Evolutionary conservation across 2,329 filamentous ascomycete species (phyloP).

Genomic region (Fusarium caatingaense): DNA sequence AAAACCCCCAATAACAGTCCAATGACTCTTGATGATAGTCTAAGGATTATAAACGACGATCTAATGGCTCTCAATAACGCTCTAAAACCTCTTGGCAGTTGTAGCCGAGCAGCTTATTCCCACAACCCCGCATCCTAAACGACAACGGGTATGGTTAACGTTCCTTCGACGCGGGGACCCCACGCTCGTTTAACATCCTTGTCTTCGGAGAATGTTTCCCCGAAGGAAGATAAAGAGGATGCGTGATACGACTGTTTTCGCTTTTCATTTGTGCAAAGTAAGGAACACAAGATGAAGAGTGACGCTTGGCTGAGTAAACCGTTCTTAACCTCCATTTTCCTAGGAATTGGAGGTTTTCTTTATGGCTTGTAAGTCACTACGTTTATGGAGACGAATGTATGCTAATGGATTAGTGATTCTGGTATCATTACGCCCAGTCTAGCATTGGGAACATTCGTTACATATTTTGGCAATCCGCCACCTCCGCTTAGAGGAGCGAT

Average conservation of each 20-base stretch:
- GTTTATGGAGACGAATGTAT: too few species aligned
- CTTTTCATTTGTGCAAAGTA: rapidly evolving
- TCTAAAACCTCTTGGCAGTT: slow-evolving; percentile 12
- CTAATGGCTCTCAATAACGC: slow-evolving; percentile 15
- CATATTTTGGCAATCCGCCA: slow-evolving; percentile 52
- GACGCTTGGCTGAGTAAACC: slow-evolving; percentile 53
- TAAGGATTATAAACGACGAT: background rate
- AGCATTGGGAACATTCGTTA: slow-evolving; percentile 51
- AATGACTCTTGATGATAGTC: slow-evolving; percentile 3
- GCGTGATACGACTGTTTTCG: background rate
- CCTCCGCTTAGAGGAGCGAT: slow-evolving; percentile 53
- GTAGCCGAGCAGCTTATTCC: slow-evolving; percentile 7
- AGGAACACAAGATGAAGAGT: slow-evolving; percentile 38
- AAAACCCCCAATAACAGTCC: background rate
- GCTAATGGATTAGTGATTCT: slow-evolving; percentile 49
- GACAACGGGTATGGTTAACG: slow-evolving; percentile 12
- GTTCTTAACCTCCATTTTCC: slow-evolving; percentile 53
- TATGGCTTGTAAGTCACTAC: slow-evolving; percentile 51
- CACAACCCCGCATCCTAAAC: slow-evolving; percentile 38
- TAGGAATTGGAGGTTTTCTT: slow-evolving; percentile 56
- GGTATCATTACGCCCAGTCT: slow-evolving; percentile 57
- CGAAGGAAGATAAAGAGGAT: slow-evolving; percentile 19
- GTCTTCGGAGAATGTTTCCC: slow-evolving; percentile 34
- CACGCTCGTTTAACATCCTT: slow-evolving; percentile 7
- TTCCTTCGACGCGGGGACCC: slow-evolving; percentile 20